These are phyloP conservation scores for Bremia lactucae DNA, from an alignment of 352 stramenopile genomes.

Conservation along the genomic window DNA sequence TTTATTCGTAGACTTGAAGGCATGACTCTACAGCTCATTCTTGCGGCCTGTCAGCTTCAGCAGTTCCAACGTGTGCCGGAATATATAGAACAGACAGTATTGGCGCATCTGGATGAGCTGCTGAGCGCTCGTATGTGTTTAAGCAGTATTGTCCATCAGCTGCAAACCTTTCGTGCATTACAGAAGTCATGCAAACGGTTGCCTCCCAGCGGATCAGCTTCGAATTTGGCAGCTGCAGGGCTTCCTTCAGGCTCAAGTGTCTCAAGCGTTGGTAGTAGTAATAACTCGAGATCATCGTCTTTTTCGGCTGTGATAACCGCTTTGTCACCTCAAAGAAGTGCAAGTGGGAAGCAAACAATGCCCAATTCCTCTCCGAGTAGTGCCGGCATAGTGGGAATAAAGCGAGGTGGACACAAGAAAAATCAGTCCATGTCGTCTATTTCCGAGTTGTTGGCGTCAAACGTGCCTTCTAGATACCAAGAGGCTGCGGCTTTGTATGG, in stretches of 20 bases:
- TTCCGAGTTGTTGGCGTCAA: conserved; percentile 66
- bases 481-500: conserved; percentile 33
- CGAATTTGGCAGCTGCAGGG: conserved; percentile 15
- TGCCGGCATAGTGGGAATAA: conserved; percentile 23
- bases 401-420: conserved; percentile 76
- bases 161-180: conserved; percentile 52
- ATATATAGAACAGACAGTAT: conserved; percentile 58
- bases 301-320: conserved; percentile 24
- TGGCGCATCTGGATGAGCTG: conserved; percentile 62
- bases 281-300: conserved; percentile 30
- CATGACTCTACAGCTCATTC: conserved; percentile 60
- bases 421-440: conserved; percentile 86
- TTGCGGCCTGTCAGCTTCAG: conserved; percentile 65
- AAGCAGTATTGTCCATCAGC: conserved; percentile 60
- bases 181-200: conserved; percentile 32
- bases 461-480: conserved; percentile 44
- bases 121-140: conserved; percentile 64
- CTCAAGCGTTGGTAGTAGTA: too few relatives aligned
- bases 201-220: conserved; percentile 20
- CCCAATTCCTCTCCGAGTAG: conserved; percentile 20
- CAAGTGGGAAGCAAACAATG: conserved; percentile 20
- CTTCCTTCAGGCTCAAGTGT: conserved; percentile 23
- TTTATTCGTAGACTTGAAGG: conserved; percentile 59
- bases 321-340: conserved; percentile 20
- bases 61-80: conserved; percentile 65